Percentiles rank a stretch among this genome's conserved stretches.
Evolutionary conservation across 2,329 filamentous ascomycete genomes (phyloP).

Genomic region (Aspergillus persii): DNA sequence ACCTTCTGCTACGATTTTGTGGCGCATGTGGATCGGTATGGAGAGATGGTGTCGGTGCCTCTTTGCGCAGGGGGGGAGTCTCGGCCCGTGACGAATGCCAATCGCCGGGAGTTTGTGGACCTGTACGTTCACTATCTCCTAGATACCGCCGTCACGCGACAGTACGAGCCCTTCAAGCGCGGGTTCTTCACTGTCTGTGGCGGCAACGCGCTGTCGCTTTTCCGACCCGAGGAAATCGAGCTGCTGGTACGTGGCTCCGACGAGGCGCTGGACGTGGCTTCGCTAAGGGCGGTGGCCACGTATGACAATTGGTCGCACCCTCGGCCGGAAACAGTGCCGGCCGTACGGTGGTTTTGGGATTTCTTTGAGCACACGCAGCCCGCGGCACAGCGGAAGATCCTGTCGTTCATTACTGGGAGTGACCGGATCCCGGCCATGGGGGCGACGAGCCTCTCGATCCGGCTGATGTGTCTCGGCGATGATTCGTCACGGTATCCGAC

Average conservation of each 20-base stretch:
- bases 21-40: conserved; percentile 74
- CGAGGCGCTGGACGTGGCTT: conserved; percentile 74
- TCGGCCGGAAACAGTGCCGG: conserved; percentile 59
- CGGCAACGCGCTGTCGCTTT: conserved; percentile 81
- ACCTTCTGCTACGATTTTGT: conserved; percentile 82
- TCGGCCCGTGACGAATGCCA: conserved; percentile 76
- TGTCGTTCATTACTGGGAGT: conserved; percentile 86
- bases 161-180: conserved; percentile 91
- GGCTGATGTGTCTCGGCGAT: conserved; percentile 71
- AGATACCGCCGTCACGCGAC: conserved; percentile 71
- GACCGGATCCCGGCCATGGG: conserved; percentile 89
- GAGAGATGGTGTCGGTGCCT: conserved; percentile 62
- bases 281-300: conserved; percentile 70
- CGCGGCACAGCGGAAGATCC: conserved; percentile 69
- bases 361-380: conserved; percentile 67
- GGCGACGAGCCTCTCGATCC: conserved; percentile 73
- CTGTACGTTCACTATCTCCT: conserved; percentile 78
- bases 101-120: conserved; percentile 82
- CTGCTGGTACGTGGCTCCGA: conserved; percentile 81
- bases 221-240: conserved; percentile 88
- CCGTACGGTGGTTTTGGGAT: conserved; percentile 86
- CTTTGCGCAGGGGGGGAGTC: conserved; percentile 72
- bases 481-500: conserved; percentile 75
- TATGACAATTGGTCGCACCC: conserved; percentile 74
- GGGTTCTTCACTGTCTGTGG: conserved; percentile 92